phyloP scores from a whole-genome alignment of 1,139 yeast species.

The Debaryomyces sp. region DNA sequence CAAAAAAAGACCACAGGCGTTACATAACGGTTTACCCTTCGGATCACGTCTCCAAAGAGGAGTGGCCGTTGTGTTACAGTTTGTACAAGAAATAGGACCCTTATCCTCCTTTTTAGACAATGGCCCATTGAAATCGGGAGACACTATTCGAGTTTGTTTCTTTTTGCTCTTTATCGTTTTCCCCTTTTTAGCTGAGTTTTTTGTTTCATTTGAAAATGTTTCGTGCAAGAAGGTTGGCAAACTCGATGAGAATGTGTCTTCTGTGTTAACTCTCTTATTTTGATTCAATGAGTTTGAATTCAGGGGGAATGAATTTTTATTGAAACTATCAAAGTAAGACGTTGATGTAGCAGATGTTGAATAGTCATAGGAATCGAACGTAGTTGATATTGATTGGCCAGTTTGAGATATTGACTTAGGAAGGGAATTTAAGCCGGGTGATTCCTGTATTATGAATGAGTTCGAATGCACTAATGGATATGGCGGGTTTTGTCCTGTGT shows the following conservation, averaged over 20 bases:
- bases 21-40: slow-evolving; percentile 56
- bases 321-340: slow-evolving; percentile 10
- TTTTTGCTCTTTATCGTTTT: slow-evolving; percentile 12
- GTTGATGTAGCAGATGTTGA: slow-evolving; percentile 3
- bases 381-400: not conserved
- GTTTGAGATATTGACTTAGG: slow-evolving; percentile 2
- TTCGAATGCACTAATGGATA: slow-evolving; percentile 7
- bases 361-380: slow-evolving; percentile 6
- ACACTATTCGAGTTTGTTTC: slow-evolving; percentile 3
- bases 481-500: slow-evolving; percentile 5
- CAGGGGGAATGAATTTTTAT: slow-evolving; percentile 2
- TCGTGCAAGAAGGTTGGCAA: slow-evolving; percentile 10
- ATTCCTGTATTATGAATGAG: slow-evolving; percentile 5
- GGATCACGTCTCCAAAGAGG: slow-evolving; percentile 64
- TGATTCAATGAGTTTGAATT: slow-evolving; percentile 1
- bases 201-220: slow-evolving; percentile 5
- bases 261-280: not conserved
- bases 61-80: slow-evolving; percentile 59
- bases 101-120: slow-evolving; percentile 7
- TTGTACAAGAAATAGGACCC: slow-evolving; percentile 35
- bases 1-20: slow-evolving; percentile 61
- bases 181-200: slow-evolving; percentile 8
- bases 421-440: slow-evolving; percentile 1
- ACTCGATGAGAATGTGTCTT: slow-evolving; percentile 3
- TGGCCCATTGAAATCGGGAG: slow-evolving; percentile 6